These are phyloP conservation scores for Hevea brasiliensis DNA, from an alignment of 345 rosid species.

Conservation along the genomic window DNA sequence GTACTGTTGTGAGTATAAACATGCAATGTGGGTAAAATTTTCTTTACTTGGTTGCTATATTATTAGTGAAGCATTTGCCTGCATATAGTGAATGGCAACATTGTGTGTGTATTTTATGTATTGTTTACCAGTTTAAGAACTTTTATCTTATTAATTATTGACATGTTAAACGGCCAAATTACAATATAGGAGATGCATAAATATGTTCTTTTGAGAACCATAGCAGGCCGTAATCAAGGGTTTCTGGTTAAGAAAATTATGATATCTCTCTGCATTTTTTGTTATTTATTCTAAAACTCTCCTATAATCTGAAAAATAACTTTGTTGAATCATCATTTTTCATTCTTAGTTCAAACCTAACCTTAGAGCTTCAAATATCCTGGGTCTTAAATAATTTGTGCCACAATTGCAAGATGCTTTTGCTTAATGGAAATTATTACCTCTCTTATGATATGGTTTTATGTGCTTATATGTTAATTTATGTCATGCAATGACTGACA, in stretches of 20 bases:
- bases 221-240: not conserved
- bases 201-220: not conserved
- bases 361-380: constrained; percentile 1
- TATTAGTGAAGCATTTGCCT: not conserved
- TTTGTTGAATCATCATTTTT: not conserved
- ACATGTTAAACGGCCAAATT: not conserved
- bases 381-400: not conserved
- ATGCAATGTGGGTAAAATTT: not conserved
- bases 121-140: not conserved
- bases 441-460: constrained; percentile 13
- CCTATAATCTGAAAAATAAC: not conserved
- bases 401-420: not conserved
- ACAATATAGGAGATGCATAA: not conserved
- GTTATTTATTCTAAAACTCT: not conserved
- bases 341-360: not conserved
- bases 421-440: not conserved
- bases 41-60: not conserved
- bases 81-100: not conserved
- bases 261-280: not conserved
- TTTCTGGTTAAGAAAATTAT: not conserved
- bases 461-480: not conserved
- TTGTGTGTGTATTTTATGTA: not conserved
- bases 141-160: not conserved
- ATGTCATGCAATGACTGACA: not conserved
- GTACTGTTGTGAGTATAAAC: not conserved